Percentiles rank a stretch among this genome's conserved stretches.
Conservation (phyloP, 1,284 basidiomycete genomes). For the Rhizoctonia solani region DNA sequence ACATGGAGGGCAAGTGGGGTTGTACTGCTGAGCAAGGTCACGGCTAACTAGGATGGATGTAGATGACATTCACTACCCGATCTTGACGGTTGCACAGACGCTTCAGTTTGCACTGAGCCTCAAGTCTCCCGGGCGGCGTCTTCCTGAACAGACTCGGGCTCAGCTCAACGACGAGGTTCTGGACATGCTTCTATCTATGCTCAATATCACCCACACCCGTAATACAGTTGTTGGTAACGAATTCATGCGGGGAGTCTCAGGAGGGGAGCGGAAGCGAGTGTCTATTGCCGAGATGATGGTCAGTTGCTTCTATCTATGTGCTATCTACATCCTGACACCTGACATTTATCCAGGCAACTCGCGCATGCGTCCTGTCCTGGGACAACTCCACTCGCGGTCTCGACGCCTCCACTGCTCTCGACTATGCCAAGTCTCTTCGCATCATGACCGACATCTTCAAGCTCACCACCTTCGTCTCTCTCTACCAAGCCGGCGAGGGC, state of each 20-base stretch:
- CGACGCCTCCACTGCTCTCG: slow-evolving; percentile 39
- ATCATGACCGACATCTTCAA: slow-evolving; percentile 45
- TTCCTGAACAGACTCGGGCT: slow-evolving; percentile 43
- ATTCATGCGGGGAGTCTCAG: slow-evolving; percentile 73
- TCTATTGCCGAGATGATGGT: slow-evolving; percentile 69
- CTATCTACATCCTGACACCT: not conserved
- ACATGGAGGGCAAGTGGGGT: slow-evolving; percentile 42
- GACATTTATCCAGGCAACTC: slow-evolving; percentile 40
- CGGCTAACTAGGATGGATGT: not conserved
- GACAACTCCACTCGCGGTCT: slow-evolving; percentile 54
- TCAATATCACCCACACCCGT: slow-evolving; percentile 72
- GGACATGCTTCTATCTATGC: slow-evolving; percentile 67
- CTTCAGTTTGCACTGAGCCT: slow-evolving; percentile 56
- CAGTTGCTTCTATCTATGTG: not conserved
- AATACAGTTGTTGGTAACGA: slow-evolving; percentile 81
- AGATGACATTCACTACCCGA: slow-evolving; percentile 63
- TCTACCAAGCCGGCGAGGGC: slow-evolving; percentile 52
- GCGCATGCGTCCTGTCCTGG: slow-evolving; percentile 66
- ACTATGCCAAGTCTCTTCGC: slow-evolving; percentile 51
- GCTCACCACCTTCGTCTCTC: slow-evolving; percentile 47
- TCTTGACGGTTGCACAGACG: slow-evolving; percentile 61
- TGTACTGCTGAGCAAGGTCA: slow-evolving; percentile 51
- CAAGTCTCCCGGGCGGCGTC: slow-evolving; percentile 54
- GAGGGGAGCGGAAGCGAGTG: slow-evolving; percentile 68
- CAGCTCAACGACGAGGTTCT: slow-evolving; percentile 50